Conservation (phyloP, 306 rosid genomes). For the Oxytropis ochrocephala region DNA sequence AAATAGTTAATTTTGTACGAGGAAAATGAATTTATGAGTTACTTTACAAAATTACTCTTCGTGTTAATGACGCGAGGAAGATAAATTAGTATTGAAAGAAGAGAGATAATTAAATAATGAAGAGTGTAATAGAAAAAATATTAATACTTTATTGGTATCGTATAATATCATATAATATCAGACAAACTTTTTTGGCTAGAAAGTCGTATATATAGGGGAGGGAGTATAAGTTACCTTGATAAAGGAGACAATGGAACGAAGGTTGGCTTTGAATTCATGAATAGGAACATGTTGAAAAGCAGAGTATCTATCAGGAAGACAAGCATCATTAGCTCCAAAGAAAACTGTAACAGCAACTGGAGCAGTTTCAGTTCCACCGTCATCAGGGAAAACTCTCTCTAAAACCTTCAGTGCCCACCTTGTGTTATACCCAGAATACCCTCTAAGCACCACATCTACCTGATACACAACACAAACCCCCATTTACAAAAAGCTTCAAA, state of each 20-base stretch:
- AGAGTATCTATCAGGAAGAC: conserved; percentile 56
- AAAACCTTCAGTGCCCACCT: conserved; percentile 75
- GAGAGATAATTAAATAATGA: too few relatives aligned
- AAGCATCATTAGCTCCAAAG: conserved; percentile 93
- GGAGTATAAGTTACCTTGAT: too few relatives aligned
- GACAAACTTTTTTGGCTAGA: too few relatives aligned
- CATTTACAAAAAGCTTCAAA: conserved; percentile 9
- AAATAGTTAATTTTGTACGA: too few relatives aligned
- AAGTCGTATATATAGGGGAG: too few relatives aligned
- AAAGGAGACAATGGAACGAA: conserved; percentile 52
- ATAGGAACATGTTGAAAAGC: conserved; percentile 80
- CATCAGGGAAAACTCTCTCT: conserved; percentile 53
- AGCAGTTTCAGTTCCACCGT: background rate
- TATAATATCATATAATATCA: too few relatives aligned
- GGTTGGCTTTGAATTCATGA: conserved; percentile 60
- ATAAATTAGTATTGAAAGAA: too few relatives aligned
- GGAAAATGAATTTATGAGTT: too few relatives aligned
- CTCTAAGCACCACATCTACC: conserved; percentile 72
- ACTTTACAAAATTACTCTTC: too few relatives aligned
- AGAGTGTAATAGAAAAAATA: too few relatives aligned
- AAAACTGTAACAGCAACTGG: conserved; percentile 65
- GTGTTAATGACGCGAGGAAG: too few relatives aligned
- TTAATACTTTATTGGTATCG: too few relatives aligned
- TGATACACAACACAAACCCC: conserved; percentile 2
- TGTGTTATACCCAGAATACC: conserved; percentile 84